These are phyloP conservation scores for Xylaria sp. DNA, from an alignment of 2,329 filamentous ascomycete species.

Conservation along the genomic window DNA sequence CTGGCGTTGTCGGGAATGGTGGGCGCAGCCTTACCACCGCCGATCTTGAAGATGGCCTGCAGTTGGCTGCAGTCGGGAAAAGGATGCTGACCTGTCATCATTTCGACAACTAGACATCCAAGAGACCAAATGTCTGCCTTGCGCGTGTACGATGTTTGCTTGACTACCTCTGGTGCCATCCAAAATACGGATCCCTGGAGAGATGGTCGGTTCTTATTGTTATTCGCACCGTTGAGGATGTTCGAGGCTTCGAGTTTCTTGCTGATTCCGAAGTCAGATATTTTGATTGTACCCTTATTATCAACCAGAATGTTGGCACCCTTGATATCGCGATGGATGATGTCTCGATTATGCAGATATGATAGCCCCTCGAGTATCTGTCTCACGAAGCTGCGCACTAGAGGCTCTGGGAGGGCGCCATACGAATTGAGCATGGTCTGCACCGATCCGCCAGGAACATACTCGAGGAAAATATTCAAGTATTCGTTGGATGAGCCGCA, in stretches of 20 bases:
- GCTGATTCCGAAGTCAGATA: conserved; percentile 98
- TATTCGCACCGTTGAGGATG: conserved; percentile 75
- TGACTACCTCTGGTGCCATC: conserved; percentile 99
- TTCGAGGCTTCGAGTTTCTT: conserved; percentile 96
- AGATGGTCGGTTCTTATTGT: conserved; percentile 77
- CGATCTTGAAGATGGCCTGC: conserved; percentile 99
- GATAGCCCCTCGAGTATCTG: conserved; percentile 94
- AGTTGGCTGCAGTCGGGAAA: conserved; percentile 97
- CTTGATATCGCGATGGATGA: conserved; percentile 99
- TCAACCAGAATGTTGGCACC: conserved; percentile 98
- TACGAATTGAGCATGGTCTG: conserved; percentile 99
- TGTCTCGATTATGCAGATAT: conserved; percentile 93
- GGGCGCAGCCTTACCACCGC: conserved; percentile 85
- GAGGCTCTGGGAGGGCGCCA: conserved; percentile 89
- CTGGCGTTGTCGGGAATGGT: conserved; percentile 89
- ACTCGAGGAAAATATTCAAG: conserved; percentile 99
- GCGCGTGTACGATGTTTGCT: conserved; percentile 96
- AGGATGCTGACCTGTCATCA: conserved; percentile 97
- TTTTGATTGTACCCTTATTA: conserved; percentile 99
- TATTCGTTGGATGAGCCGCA: conserved; percentile 91
- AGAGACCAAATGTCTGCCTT: conserved; percentile 99
- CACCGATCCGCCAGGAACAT: conserved; percentile 96
- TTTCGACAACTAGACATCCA: conserved; percentile 96
- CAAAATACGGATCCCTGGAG: conserved; percentile 98
- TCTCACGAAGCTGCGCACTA: conserved; percentile 95